Percentiles rank a stretch among this genome's conserved stretches.
Conservation (phyloP, 371 early-diverging fungal species). For the Lichtheimia ramosa region DNA sequence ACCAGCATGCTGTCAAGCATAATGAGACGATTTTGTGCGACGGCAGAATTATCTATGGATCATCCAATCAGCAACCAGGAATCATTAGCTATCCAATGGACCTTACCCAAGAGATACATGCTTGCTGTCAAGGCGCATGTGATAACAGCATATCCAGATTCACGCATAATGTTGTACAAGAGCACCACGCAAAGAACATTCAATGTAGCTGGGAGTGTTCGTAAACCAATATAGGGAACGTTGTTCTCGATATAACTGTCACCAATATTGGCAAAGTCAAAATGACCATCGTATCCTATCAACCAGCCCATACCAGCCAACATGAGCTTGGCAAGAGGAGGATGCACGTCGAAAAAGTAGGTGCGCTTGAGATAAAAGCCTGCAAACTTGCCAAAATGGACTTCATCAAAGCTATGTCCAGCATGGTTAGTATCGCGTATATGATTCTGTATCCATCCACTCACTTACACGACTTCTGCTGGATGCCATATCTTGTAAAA, state of each 20-base stretch:
- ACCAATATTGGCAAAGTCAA: constrained; percentile 92
- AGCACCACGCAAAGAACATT: constrained; percentile 80
- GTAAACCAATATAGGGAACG: constrained; percentile 88
- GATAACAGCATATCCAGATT: constrained; percentile 81
- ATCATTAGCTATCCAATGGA: background rate
- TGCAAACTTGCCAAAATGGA: constrained; percentile 99
- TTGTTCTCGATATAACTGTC: constrained; percentile 84
- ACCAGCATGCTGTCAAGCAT: constrained; percentile 92
- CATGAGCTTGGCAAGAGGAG: constrained; percentile 98
- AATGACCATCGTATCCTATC: constrained; percentile 93
- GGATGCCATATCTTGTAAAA: constrained; percentile 65
- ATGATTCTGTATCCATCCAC: too few species aligned
- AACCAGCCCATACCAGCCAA: constrained; percentile 84
- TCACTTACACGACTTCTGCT: constrained; percentile 67
- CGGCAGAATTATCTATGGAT: constrained; percentile 79
- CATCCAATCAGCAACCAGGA: background rate
- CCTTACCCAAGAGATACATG: constrained; percentile 82
- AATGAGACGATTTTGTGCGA: constrained; percentile 91
- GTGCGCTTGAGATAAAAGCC: constrained; percentile 89
- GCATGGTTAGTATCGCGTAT: too few species aligned
- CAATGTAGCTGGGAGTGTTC: constrained; percentile 78
- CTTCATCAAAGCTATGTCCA: constrained; percentile 81
- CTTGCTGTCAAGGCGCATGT: constrained; percentile 76
- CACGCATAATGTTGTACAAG: constrained; percentile 83
- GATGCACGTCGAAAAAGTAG: constrained; percentile 99